phyloP scores from a whole-genome alignment of 176 grass and related monocot species.

The Phoenix roebelenii region DNA sequence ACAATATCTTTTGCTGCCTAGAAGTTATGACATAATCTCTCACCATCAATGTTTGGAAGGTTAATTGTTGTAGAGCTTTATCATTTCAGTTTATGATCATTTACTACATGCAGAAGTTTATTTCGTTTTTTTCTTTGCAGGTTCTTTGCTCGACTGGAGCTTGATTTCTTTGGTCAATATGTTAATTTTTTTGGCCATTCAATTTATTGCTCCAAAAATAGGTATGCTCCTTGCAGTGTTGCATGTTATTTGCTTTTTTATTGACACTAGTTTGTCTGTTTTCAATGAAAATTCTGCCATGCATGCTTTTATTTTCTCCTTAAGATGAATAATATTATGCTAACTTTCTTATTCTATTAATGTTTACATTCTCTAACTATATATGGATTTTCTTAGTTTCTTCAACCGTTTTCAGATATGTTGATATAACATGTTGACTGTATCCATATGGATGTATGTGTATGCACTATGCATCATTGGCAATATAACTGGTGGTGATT shows the following conservation, averaged over 20 bases:
- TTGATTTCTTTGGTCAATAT: slow-evolving; percentile 80
- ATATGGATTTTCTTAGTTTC: no score
- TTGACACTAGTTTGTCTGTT: not conserved
- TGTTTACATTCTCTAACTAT: no score
- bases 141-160: slow-evolving; percentile 79
- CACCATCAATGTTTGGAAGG: not conserved
- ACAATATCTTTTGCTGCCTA: no score
- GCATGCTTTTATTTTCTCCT: no score
- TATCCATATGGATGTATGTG: no score
- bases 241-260: slow-evolving; percentile 1
- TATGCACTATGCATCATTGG: no score
- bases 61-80: not conserved
- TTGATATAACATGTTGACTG: no score
- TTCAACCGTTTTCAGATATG: no score
- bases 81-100: not conserved
- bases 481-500: no score
- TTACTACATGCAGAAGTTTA: not conserved
- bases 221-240: slow-evolving; percentile 29
- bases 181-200: slow-evolving; percentile 57
- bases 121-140: slow-evolving; percentile 27
- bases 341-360: no score
- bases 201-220: slow-evolving; percentile 52
- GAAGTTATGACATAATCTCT: no score
- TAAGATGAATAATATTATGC: no score
- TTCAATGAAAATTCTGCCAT: not conserved